A percentile compares a stretch with the other conserved stretches of the same genome.
phyloP scores from a whole-genome alignment of 805 yeast genomes.

The Saccharomyces kudriavzevii region DNA sequence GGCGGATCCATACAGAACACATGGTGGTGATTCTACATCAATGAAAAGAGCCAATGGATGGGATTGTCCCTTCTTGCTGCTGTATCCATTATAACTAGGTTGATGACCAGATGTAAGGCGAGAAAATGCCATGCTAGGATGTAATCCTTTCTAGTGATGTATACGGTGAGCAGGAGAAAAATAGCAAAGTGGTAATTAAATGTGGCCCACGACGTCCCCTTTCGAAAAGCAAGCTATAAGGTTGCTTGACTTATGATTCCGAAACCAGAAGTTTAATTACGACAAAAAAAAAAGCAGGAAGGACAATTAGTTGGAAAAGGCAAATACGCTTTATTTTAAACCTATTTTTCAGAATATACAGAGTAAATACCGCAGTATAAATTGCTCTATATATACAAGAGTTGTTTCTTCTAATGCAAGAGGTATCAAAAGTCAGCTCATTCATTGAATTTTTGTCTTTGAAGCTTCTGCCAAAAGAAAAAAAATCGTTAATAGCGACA shows the following conservation, averaged over 20 bases:
- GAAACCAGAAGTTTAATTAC: background rate
- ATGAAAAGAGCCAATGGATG: slow-evolving; percentile 45
- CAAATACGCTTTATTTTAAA: background rate
- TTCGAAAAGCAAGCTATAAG: background rate
- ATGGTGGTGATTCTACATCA: slow-evolving; percentile 83
- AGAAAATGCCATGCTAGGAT: background rate
- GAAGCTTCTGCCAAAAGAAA: background rate
- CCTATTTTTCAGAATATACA: background rate
- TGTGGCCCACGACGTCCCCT: background rate
- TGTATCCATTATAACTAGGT: background rate
- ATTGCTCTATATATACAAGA: background rate
- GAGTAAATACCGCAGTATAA: background rate
- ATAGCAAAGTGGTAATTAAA: background rate
- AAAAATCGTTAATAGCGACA: background rate
- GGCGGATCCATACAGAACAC: slow-evolving; percentile 73
- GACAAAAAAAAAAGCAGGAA: background rate
- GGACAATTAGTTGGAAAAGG: background rate
- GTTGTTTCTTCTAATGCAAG: background rate
- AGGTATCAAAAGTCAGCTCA: background rate
- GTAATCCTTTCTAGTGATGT: background rate
- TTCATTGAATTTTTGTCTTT: background rate
- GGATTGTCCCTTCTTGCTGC: background rate
- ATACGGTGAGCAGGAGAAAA: background rate
- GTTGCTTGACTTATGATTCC: background rate
- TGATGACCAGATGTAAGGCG: background rate